phyloP scores from a whole-genome alignment of 2,329 filamentous ascomycete genomes.

The Diaporthe citrichinensis region DNA sequence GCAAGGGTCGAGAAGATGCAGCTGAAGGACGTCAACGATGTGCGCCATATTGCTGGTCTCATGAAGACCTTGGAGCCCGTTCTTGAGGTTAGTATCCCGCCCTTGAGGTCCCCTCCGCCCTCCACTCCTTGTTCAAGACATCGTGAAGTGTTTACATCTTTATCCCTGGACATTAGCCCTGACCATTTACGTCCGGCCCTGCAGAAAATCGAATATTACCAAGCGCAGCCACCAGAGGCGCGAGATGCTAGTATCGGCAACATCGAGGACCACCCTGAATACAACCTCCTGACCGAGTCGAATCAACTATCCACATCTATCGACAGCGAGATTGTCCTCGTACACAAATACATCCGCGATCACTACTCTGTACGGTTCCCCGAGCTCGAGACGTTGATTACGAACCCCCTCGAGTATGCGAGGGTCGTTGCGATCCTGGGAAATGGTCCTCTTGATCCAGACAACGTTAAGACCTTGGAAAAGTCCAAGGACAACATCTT shows the following conservation, averaged over 20 bases:
- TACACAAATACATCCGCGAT: conserved; percentile 97
- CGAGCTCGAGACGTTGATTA: conserved; percentile 90
- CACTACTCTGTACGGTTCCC: conserved; percentile 96
- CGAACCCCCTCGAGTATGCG: conserved; percentile 93
- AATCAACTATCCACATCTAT: conserved; percentile 93
- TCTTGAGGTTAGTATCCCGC: conserved; percentile 77
- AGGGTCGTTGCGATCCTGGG: conserved; percentile 94
- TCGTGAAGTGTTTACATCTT: conserved; percentile 74
- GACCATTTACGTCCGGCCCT: conserved; percentile 68
- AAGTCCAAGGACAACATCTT: conserved; percentile 84
- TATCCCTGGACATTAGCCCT: conserved; percentile 73
- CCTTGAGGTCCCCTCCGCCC: conserved; percentile 16
- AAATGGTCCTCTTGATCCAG: conserved; percentile 88
- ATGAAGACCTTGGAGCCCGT: conserved; percentile 87
- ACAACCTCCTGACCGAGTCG: conserved; percentile 88
- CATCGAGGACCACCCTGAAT: conserved; percentile 93
- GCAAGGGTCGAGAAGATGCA: conserved; percentile 88
- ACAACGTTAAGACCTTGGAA: conserved; percentile 85
- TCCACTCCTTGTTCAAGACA: conserved; percentile 47
- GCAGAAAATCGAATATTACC: conserved; percentile 86
- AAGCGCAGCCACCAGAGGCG: conserved; percentile 76
- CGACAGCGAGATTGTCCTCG: conserved; percentile 90
- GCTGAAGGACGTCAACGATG: conserved; percentile 79
- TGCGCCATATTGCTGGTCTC: conserved; percentile 82
- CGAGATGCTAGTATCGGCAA: conserved; percentile 77